Evolutionary conservation across 768 basidiomycete species (phyloP).

Genomic region (Russula brevipes): DNA sequence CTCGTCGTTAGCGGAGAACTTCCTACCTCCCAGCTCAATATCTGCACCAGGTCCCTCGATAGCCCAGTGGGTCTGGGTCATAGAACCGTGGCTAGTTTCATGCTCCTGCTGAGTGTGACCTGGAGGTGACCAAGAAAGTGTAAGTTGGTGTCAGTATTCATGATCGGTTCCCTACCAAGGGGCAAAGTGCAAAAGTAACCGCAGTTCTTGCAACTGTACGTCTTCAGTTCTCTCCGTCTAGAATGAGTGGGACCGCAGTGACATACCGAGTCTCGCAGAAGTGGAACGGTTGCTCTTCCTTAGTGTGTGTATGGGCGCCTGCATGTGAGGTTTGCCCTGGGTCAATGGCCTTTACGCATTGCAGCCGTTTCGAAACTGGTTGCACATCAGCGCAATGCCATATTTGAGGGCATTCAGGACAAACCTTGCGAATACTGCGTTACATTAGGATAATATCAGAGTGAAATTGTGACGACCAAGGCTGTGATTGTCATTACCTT

Average conservation of each 20-base stretch:
- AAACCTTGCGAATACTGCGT: constrained; percentile 52
- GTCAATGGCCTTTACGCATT: constrained; percentile 45
- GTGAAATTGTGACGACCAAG: not conserved
- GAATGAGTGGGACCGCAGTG: not conserved
- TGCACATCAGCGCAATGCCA: not conserved
- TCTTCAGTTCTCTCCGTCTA: not conserved
- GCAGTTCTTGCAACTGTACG: constrained; percentile 47
- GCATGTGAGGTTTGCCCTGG: constrained; percentile 39
- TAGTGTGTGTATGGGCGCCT: constrained; percentile 46
- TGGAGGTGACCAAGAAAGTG: constrained; percentile 24
- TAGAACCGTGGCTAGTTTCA: constrained; percentile 59
- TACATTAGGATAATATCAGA: not conserved
- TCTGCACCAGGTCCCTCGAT: constrained; percentile 48
- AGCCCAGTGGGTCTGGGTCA: constrained; percentile 54
- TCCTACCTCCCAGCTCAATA: constrained; percentile 51
- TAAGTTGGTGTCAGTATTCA: not conserved
- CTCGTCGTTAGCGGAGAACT: constrained; percentile 48
- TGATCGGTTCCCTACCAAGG: constrained; percentile 35
- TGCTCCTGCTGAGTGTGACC: constrained; percentile 58
- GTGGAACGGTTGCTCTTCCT: constrained; percentile 45
- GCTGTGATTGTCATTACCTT: constrained; percentile 38
- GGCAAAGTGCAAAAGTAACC: constrained; percentile 57
- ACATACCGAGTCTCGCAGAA: constrained; percentile 48
- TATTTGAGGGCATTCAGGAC: not conserved
- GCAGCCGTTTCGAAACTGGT: constrained; percentile 49